Base-by-base conservation (phyloP, 176 grass and related monocot genomes). In the Echinochloa phyllopogon region DNA sequence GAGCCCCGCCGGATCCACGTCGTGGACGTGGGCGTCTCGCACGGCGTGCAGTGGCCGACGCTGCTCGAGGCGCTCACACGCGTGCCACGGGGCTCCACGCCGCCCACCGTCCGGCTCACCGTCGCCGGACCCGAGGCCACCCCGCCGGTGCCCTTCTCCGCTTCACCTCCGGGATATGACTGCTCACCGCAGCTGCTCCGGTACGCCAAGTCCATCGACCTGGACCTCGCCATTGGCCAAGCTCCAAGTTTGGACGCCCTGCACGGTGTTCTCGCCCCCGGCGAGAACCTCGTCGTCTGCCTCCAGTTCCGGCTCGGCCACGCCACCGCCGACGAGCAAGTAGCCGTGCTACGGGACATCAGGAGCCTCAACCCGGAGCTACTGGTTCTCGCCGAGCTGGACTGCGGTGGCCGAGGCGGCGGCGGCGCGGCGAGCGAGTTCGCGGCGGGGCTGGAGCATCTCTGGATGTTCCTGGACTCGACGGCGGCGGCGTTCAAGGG, bases 11-110 rank as follows among this genome's bases (percentile, higher is more conserved):
- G 56, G 53, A 57, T 99, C 69, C 96, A 94, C 81, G 84, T 99
- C 74, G 78, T 99, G 15, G 96, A 99, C 59, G 9, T 96, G 40
- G 96, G 96, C 29, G 91, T 94, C 15, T 99, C 96, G 47, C 96
- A 99, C 80, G 96, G 96, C 49, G 89, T 96, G 68, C 96, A 99
- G 83, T 99, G 93, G 96, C 96, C 96, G 38, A 99, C 96, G 64
- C 88, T 99, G 57, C 81, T 99, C 47, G 93, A 99, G 47, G 90
- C 96, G 56, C 88, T 99, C 38, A 88, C 89, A 47, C 89, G 87
- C 44, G 55, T 84, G 52, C 83, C 87, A 53, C 24, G 86, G 84
- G 33, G 50, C 0, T 33, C 82, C 48, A 50, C 85, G 6, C 89
- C 91, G 40, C 80, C 87, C 5, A 85, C 92, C 17, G 80, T 98